Base-by-base conservation (phyloP, 2,329 filamentous ascomycete genomes). In the Chaetomiaceae sp. region DNA sequence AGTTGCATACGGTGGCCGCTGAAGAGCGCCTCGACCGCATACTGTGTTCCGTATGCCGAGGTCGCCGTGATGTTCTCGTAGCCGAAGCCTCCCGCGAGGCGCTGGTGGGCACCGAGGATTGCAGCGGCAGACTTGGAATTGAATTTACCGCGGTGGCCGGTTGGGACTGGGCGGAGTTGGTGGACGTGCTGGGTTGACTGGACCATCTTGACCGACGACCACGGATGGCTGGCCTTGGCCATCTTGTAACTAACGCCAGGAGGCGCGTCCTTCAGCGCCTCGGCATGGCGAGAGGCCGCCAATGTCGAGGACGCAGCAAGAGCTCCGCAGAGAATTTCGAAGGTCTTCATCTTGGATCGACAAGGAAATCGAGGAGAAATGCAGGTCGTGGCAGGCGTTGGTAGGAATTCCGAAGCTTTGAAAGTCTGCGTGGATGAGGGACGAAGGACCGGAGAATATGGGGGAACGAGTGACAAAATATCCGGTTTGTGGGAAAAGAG, bases 31-130 rank as follows among this genome's bases (percentile, higher is more conserved):
- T 59, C 48, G 5, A 61, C 56, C 11, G 60, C 56, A 30, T 66
- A 67, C 41, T 64, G 58, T 2, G 60, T 58, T 32, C 63, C 64
- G 26, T 57, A 62, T 9, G 58, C 54, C 22, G 58, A 62, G 19
- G 61, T 57, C 0, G 57, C 43, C 3, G 63, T 65, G 42, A 67
- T 57, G 49, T 67, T 67, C 45, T 62, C 55, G 47, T 62, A 65
- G 9, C 50, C 51, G 6, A 45, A 53, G 12, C 59, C 61, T 6
- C 52, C 55, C 9, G 48, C 53, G 14, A 52, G 49, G 35, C 60
- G 58, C 35, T 65, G 61, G 38, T 62, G 54, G 20, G 56, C 52
- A 11, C 60, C 61, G 6, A 65, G 55, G 27, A 60, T 36, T n/a
- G 58, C 54, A 2, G 55, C 58, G 3, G 56, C 62, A 8, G 62